phyloP scores from a whole-genome alignment of 164 flowering plant genomes.

The Taxillus chinensis region DNA sequence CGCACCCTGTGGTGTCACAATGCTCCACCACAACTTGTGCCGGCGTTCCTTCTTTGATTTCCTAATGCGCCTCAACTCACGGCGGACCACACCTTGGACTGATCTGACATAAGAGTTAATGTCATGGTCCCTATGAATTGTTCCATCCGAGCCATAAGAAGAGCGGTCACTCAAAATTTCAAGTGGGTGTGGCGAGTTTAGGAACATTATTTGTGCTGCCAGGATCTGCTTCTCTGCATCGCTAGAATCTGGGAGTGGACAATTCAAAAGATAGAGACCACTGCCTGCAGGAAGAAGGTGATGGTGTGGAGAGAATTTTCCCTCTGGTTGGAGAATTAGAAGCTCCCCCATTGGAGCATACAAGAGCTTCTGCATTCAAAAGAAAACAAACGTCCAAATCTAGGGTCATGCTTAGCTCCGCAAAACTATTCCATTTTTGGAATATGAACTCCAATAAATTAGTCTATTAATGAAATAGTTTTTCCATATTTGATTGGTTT shows the following conservation, averaged over 20 bases:
- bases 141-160: constrained; percentile 90
- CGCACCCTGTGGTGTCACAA: constrained; percentile 27
- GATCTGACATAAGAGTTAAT: constrained; percentile 73
- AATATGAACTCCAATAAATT: too few relatives aligned
- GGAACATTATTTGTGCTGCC: constrained; percentile 55
- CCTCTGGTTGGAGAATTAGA: constrained; percentile 87
- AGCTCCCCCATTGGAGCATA: constrained; percentile 90
- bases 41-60: constrained; percentile 51
- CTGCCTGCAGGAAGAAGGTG: constrained; percentile 90
- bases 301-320: constrained; percentile 73
- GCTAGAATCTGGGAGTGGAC: constrained; percentile 19
- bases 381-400: not conserved
- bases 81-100: constrained; percentile 52
- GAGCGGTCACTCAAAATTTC: constrained; percentile 80
- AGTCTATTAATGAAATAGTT: too few relatives aligned
- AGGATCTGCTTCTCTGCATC: constrained; percentile 44
- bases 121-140: constrained; percentile 84
- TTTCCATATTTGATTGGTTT: too few relatives aligned
- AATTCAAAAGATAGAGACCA: constrained; percentile 55
- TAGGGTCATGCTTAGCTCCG: not conserved
- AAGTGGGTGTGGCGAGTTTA: constrained; percentile 91
- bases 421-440: too few relatives aligned
- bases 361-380: constrained; percentile 53
- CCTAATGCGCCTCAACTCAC: constrained; percentile 56
- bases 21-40: constrained; percentile 67